Evolutionary conservation across 192 early-diverging fungal genomes (phyloP).

Genomic region (Cladochytrium replicatum): DNA sequence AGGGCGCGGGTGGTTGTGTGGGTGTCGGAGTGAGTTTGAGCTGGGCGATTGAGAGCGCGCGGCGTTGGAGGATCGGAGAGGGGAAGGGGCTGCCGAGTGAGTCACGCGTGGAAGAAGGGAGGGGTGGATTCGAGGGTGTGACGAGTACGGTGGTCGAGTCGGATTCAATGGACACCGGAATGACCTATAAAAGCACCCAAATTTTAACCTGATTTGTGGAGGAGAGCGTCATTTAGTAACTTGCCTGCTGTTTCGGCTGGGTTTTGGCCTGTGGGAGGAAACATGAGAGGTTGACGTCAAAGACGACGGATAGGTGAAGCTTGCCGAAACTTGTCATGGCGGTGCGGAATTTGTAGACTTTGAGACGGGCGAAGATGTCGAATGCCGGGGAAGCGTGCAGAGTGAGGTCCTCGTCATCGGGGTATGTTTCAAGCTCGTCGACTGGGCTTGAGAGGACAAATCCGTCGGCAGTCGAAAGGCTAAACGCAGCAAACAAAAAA

Average conservation of each 20-base stretch:
- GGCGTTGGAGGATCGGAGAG: slow-evolving; percentile 16
- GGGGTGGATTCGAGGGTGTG: too few species aligned
- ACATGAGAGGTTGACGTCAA: slow-evolving; percentile 22
- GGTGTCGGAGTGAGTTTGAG: background rate
- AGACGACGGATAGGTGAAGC: slow-evolving; percentile 37
- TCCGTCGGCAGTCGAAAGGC: slow-evolving; percentile 30
- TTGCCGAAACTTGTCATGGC: slow-evolving; percentile 17
- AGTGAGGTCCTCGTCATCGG: background rate
- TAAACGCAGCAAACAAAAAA: slow-evolving; percentile 1
- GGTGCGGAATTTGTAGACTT: slow-evolving; percentile 31
- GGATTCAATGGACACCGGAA: too few species aligned
- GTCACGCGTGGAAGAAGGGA: too few species aligned
- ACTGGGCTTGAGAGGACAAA: slow-evolving; percentile 3
- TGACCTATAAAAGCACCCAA: too few species aligned
- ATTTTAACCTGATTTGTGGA: slow-evolving; percentile 4
- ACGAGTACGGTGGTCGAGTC: too few species aligned
- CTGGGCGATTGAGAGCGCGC: slow-evolving; percentile 14
- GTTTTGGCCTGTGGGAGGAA: background rate
- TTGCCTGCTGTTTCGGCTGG: background rate
- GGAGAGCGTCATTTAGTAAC: slow-evolving; percentile 1
- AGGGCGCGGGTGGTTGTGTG: too few species aligned
- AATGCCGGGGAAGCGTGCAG: slow-evolving; percentile 12
- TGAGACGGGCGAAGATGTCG: slow-evolving; percentile 22
- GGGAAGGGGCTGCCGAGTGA: slow-evolving; percentile 20
- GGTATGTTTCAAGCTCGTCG: background rate